Evolutionary conservation across 352 stramenopile genomes (phyloP).

Genomic region (Thalassiosira mediterranea): DNA sequence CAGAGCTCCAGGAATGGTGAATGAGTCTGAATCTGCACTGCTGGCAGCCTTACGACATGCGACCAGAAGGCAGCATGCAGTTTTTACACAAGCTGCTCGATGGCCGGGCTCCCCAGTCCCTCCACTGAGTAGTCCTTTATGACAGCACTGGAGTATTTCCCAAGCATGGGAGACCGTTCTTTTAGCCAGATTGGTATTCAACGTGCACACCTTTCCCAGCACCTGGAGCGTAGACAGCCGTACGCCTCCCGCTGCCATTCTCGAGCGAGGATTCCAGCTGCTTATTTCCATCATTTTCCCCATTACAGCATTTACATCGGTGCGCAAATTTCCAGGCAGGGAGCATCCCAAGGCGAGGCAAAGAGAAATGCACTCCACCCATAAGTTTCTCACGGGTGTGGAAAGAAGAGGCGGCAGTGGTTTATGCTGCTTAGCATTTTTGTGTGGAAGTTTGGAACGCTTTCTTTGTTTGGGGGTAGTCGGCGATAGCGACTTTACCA

Average conservation of each 20-base stretch:
- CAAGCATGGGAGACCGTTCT: slow-evolving; percentile 65
- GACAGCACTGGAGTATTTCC: slow-evolving; percentile 75
- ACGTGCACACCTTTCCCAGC: slow-evolving; percentile 59
- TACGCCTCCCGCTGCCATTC: slow-evolving; percentile 71
- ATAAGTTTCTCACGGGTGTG: slow-evolving; percentile 71
- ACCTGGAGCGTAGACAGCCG: slow-evolving; percentile 73
- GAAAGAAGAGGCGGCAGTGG: slow-evolving; percentile 69
- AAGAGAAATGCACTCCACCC: slow-evolving; percentile 80
- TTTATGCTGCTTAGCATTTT: slow-evolving; percentile 52
- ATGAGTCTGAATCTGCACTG: slow-evolving; percentile 19
- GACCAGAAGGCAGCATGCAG: slow-evolving; percentile 57
- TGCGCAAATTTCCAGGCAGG: slow-evolving; percentile 69
- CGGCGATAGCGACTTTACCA: slow-evolving; percentile 26
- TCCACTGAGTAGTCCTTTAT: slow-evolving; percentile 72
- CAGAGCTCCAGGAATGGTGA: slow-evolving; percentile 66
- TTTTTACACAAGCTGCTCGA: slow-evolving; percentile 67
- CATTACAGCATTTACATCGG: slow-evolving; percentile 71
- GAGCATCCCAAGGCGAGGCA: slow-evolving; percentile 72
- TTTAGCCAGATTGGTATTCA: slow-evolving; percentile 54
- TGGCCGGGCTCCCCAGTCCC: slow-evolving; percentile 75
- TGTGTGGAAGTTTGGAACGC: slow-evolving; percentile 35
- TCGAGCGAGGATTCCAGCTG: slow-evolving; percentile 70
- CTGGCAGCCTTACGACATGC: slow-evolving; percentile 59
- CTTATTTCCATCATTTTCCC: slow-evolving; percentile 78
- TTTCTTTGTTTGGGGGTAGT: slow-evolving; percentile 30